Base-by-base conservation (phyloP, 495 filamentous ascomycete genomes). In the Astrocystis sublimbata region DNA sequence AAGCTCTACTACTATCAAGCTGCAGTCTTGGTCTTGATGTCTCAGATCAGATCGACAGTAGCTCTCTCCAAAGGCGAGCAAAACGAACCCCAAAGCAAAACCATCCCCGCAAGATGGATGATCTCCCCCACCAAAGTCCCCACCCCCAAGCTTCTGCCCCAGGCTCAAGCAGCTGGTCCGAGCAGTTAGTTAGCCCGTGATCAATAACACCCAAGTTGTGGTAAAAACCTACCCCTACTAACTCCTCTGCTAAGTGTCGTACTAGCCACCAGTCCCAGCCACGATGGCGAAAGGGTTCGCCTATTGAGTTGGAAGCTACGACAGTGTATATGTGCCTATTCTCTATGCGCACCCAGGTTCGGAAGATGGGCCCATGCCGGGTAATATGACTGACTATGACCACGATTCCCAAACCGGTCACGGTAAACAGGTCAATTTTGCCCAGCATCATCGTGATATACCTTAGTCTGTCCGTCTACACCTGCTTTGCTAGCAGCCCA, bases 361-460 rank as follows among this genome's bases (percentile, higher is more conserved):
- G 46, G 58, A 60, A 60, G 45, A 26, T n/a, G 33, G 33, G 9
- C 46, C 58, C 26, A 51, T 51, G 52, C 41, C 35, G 58, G 58
- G 41, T 42, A 31, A 28, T n/a, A n/a, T n/a, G n/a, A n/a, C n/a
- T n/a, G n/a, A n/a, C n/a, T n/a, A 41, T 51, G 46, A 51, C 47
- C 24, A 43, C 9, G 26, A 10, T 51, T 12, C 36, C 47, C 21
- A 61, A 51, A 43, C 35, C 26, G 36, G 58, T 38, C 38, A 45
- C 58, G 58, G 47, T 61, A 49, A 61, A 43, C 47, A 47, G n/a
- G n/a, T n/a, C n/a, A n/a, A n/a, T 51, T n/a, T 28, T 24, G 28
- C 35, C n/a, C 47, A 50, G 43, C 46, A 50, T 35, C 6, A 60
- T 52, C 58, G 43, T 60, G 46, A 53, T 43, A 50, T 33, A 33